A percentile compares a stretch with the other conserved stretches of the same genome.
phyloP scores from a whole-genome alignment of 805 yeast genomes.

The Sugiyamaella chiloensis region DNA sequence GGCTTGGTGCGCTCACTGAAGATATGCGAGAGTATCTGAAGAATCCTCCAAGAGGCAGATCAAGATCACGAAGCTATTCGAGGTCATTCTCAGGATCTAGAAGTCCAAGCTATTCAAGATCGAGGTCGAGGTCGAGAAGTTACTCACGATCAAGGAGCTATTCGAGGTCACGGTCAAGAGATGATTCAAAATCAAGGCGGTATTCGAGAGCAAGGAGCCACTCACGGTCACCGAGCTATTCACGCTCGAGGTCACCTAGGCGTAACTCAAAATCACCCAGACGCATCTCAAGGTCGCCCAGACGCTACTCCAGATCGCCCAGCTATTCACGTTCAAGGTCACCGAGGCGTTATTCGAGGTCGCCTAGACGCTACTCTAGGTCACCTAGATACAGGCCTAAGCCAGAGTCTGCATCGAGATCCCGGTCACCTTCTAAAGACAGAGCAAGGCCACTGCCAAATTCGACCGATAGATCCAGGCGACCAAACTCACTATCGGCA shows the following conservation, averaged over 20 bases:
- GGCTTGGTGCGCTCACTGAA: conserved; percentile 79
- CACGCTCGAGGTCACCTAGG: conserved; percentile 26
- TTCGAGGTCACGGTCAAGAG: background rate
- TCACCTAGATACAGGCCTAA: too few relatives aligned
- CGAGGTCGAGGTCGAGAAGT: conserved; percentile 21
- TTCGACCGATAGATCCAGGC: too few relatives aligned
- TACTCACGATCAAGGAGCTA: conserved; percentile 14
- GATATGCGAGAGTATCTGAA: conserved; percentile 58
- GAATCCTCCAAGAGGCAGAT: conserved; percentile 23
- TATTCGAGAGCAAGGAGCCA: conserved; percentile 8
- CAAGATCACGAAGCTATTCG: conserved; percentile 25
- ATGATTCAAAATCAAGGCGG: too few relatives aligned
- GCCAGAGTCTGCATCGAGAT: too few relatives aligned
- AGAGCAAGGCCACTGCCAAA: too few relatives aligned
- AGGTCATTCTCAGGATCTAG: conserved; percentile 18
- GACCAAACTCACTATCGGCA: too few relatives aligned
- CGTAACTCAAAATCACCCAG: too few relatives aligned
- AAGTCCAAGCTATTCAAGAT: conserved; percentile 15
- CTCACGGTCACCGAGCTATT: conserved; percentile 6
- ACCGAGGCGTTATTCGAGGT: conserved; percentile 14
- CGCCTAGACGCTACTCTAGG: conserved; percentile 2
- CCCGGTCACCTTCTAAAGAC: too few relatives aligned
- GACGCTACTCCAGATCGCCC: conserved; percentile 5
- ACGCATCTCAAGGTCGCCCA: conserved; percentile 11
- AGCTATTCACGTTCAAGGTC: conserved; percentile 23